Evolutionary conservation across 345 rosid species (phyloP).

Genomic region (Cochlearia excelsa): DNA sequence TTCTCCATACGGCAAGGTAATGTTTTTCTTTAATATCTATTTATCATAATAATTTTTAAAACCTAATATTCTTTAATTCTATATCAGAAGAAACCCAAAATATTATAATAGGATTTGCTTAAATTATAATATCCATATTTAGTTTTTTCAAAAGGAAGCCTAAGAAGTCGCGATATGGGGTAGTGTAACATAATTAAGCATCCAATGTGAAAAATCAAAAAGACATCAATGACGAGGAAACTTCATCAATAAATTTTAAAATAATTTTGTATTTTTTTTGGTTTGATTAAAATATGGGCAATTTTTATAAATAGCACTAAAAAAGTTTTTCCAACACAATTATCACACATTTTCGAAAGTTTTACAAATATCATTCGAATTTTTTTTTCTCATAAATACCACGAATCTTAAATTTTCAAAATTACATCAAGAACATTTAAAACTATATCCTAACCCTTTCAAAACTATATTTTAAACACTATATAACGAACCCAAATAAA

Average conservation of each 20-base stretch:
- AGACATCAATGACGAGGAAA: constrained; percentile 30
- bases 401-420: too few relatives aligned
- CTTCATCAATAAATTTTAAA: constrained; percentile 20
- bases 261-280: constrained; percentile 1
- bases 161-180: constrained; percentile 40
- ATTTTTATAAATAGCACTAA: background rate
- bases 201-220: constrained; percentile 36
- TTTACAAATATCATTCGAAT: too few relatives aligned
- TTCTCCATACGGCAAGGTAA: constrained; percentile 92
- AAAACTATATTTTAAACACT: too few relatives aligned
- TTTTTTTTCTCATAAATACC: too few relatives aligned
- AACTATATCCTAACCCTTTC: too few relatives aligned
- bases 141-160: constrained; percentile 35
- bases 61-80: background rate
- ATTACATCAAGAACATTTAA: too few relatives aligned
- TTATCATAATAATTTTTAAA: background rate
- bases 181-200: constrained; percentile 28
- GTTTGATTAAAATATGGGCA: background rate
- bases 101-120: background rate
- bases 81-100: too few relatives aligned
- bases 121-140: constrained; percentile 1
- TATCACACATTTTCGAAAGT: too few relatives aligned
- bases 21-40: background rate
- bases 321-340: too few relatives aligned
- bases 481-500: too few relatives aligned